Conservation (phyloP, 2,329 filamentous ascomycete species). For the Clonostachys sp. region DNA sequence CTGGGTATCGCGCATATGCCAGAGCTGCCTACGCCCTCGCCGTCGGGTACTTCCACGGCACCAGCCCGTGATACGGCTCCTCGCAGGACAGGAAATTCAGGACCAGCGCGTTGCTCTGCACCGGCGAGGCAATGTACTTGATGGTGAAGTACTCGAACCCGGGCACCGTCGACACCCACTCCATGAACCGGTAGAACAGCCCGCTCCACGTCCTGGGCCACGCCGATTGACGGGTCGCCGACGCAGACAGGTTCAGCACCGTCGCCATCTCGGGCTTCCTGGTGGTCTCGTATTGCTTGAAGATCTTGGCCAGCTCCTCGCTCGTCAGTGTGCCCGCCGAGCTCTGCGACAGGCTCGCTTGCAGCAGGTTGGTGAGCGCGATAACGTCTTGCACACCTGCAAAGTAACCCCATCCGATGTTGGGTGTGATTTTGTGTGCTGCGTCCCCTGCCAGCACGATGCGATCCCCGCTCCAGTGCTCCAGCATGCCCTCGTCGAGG, state of each 20-base stretch:
- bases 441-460: constrained; percentile 22
- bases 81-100: neutral
- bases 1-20: no score
- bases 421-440: constrained; percentile 21
- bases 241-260: constrained; percentile 2
- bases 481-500: constrained; percentile 19
- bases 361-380: constrained; percentile 14
- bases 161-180: neutral
- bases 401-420: constrained; percentile 19
- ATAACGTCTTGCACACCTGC: constrained; percentile 17
- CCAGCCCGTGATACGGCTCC: constrained; percentile 1
- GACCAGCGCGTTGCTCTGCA: constrained; percentile 1
- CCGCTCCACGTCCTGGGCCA: constrained; percentile 1
- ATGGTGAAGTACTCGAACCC: constrained; percentile 3
- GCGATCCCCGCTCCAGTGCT: constrained; percentile 15
- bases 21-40: no score
- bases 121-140: constrained; percentile 1
- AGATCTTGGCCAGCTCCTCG: neutral
- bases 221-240: constrained; percentile 3
- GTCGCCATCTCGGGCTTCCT: constrained; percentile 1
- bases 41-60: constrained; percentile 1
- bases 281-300: constrained; percentile 4
- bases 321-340: neutral
- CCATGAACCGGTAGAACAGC: constrained; percentile 1
- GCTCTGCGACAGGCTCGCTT: constrained; percentile 3